A percentile compares a stretch with the other conserved stretches of the same genome.
Conservation (phyloP, 2,329 filamentous ascomycete species). For the Didymella pinodella region DNA sequence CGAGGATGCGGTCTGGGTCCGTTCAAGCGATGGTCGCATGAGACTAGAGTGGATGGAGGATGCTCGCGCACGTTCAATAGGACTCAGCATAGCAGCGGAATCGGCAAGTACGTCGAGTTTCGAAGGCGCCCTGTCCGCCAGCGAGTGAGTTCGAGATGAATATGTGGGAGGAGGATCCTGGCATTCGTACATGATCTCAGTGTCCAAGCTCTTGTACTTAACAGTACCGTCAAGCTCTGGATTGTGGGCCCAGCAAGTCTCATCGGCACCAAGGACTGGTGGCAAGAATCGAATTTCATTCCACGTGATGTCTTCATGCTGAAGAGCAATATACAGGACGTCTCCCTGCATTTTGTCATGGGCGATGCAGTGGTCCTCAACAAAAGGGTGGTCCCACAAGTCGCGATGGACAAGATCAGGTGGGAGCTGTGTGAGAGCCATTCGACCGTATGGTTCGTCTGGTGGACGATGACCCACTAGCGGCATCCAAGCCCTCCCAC, state of each 20-base stretch:
- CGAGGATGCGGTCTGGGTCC: slow-evolving; percentile 14
- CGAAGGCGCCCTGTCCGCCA: slow-evolving; percentile 49
- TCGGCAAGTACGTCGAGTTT: slow-evolving; percentile 50
- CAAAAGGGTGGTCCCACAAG: slow-evolving; percentile 52
- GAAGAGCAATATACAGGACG: slow-evolving; percentile 51
- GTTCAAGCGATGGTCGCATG: slow-evolving; percentile 18
- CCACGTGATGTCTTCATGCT: slow-evolving; percentile 52
- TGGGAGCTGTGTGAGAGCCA: slow-evolving; percentile 48
- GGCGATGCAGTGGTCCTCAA: slow-evolving; percentile 53
- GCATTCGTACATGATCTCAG: slow-evolving; percentile 54
- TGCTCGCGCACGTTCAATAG: slow-evolving; percentile 42
- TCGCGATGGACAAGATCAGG: slow-evolving; percentile 44
- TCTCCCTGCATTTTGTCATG: slow-evolving; percentile 54
- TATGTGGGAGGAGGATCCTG: slow-evolving; percentile 54
- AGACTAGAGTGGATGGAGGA: slow-evolving; percentile 21
- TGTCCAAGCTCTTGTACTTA: slow-evolving; percentile 50
- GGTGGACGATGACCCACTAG: slow-evolving; percentile 49
- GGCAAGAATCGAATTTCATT: slow-evolving; percentile 51
- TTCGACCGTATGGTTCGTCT: slow-evolving; percentile 51
- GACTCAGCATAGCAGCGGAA: slow-evolving; percentile 48
- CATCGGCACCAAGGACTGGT: slow-evolving; percentile 41
- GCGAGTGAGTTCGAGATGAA: slow-evolving; percentile 52
- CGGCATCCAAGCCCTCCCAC: slow-evolving; percentile 52
- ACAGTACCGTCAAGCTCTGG: slow-evolving; percentile 50
- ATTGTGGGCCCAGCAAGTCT: slow-evolving; percentile 51